Evolutionary conservation across 169 alveolate genomes (phyloP), one percentile per base, ranked within the genome.

Genomic region (Plasmodium fragile): DNA sequence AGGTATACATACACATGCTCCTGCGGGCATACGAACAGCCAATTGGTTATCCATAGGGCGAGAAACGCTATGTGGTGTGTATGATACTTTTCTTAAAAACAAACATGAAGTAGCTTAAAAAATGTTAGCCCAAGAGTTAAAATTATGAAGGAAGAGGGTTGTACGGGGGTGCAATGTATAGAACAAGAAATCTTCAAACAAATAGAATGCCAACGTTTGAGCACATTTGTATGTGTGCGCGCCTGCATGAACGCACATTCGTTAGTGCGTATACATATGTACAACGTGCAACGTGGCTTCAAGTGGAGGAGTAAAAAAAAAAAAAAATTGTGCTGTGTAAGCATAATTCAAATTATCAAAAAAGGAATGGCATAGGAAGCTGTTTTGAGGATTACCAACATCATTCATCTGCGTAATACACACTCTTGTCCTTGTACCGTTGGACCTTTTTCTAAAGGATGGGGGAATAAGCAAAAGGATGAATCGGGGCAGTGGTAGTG

Each of bases 351-450:
- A 65, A 65, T 65, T 65, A 65, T 65, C 75, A 28, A 65, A 65
- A 59, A 65, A 65, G 75, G 18, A 73, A 73, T 4, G 34, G 34
- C 36, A 43, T n/a, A 43, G 25, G 25, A 81, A 55, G 34, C 41
- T 25, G 25, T 10, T 13, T 25, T 73, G 53, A 70, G 49, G 25
- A 70, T 43, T 11, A 70, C 43, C 39, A 65, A 65, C 36, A 65
- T 84, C 69, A 84, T 34, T 75, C 65, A n/a, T 84, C 71, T 52
- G 41, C 93, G 41, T 84, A 53, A 34, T 73, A 84, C 11, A 83
- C 81, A 36, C 69, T 84, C 30, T 28, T 84, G 30, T 84, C 93
- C 65, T 84, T 84, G 78, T 84, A 84, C 45, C 69, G 78, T 65
- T 84, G 93, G 36, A 84, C 84, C 39, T 45, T 84, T 34, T 69